Evolutionary conservation across 1,139 yeast genomes (phyloP).

Genomic region (Scheffersomyces quercinus): DNA sequence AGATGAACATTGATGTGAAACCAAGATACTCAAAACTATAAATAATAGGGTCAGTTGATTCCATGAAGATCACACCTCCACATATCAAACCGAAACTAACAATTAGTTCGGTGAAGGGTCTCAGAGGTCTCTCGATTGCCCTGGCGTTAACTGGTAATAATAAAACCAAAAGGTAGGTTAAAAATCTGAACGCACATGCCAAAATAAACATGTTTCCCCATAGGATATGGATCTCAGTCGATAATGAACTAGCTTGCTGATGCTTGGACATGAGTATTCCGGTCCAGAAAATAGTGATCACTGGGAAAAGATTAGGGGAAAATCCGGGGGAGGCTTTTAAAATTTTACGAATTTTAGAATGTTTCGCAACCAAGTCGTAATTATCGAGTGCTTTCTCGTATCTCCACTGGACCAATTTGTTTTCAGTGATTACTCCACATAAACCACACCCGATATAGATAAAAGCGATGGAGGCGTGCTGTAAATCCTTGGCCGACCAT

Average conservation of each 20-base stretch:
- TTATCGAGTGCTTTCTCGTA: slow-evolving; percentile 34
- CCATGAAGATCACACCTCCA: slow-evolving; percentile 93
- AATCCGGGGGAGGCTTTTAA: slow-evolving; percentile 65
- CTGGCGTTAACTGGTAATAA: slow-evolving; percentile 44
- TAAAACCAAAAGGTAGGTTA: slow-evolving; percentile 63
- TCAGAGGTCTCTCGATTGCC: slow-evolving; percentile 41
- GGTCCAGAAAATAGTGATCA: slow-evolving; percentile 92
- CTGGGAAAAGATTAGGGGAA: slow-evolving; percentile 91
- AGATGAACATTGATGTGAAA: slow-evolving; percentile 83
- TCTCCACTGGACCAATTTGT: slow-evolving; percentile 52
- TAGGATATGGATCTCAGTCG: slow-evolving; percentile 81
- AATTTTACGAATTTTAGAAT: slow-evolving; percentile 20
- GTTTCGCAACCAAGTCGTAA: slow-evolving; percentile 13
- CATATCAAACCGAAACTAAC: slow-evolving; percentile 75
- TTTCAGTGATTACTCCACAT: slow-evolving; percentile 83
- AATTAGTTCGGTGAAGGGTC: slow-evolving; percentile 83
- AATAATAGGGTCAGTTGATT: slow-evolving; percentile 82
- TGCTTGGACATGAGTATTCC: slow-evolving; percentile 97
- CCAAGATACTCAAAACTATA: slow-evolving; percentile 85
- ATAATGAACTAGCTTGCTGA: slow-evolving; percentile 73
- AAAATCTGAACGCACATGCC: slow-evolving; percentile 74
- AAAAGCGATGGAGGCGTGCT: slow-evolving; percentile 93
- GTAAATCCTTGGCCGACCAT: slow-evolving; percentile 92
- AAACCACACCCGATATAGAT: slow-evolving; percentile 91
- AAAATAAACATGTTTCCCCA: slow-evolving; percentile 86